Evolutionary conservation across 2,329 filamentous ascomycete genomes (phyloP), one percentile per base, ranked within the genome.

Genomic region (Coniochaeta prunicola): DNA sequence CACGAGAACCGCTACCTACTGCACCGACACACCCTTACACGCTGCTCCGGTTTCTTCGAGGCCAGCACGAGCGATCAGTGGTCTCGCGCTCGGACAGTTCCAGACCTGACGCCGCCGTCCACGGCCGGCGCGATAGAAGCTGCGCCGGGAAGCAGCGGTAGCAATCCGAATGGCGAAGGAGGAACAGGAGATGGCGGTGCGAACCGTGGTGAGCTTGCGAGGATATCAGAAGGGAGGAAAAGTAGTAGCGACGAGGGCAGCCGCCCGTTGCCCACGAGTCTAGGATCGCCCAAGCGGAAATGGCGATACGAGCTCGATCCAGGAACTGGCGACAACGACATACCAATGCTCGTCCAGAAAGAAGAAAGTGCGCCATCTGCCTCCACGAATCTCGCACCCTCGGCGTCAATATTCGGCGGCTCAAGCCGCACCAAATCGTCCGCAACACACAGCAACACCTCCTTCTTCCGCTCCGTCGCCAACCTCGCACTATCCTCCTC

Each of bases 11-110:
- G 89, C 61, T 97, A 97, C 71, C 80, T 97, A 53, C 80, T 97
- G 59, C 93, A 97, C 75, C 83, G 87, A 60, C 82, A 97, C 68
- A 96, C 93, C 42, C 77, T 97, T 64, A 87, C 90, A 33, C 90
- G 96, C 73, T 96, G 90, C 68, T 96, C 92, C 6, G 92, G 91
- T 17, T 97, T 96, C 77, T 97, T 97, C 70, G 91, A 96, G 73
- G 89, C 90, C 26, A 90, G 86, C 69, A 92, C 88, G 50, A 91
- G 86, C 67, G 86, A 88, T 59, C 87, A 92, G 70, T 96, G 91
- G 90, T 85, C 86, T 26, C 75, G 75, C 60, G 73, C 75, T 7
- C 73, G 70, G 53, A 31, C 60, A 3, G 59, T 65, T 45, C 38
- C 48, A 17, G 38, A 68, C 28, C 60, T 69, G 34, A 67, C 70